Evolutionary conservation across 1,284 basidiomycete species (phyloP).

Genomic region (Leccinum insigne): DNA sequence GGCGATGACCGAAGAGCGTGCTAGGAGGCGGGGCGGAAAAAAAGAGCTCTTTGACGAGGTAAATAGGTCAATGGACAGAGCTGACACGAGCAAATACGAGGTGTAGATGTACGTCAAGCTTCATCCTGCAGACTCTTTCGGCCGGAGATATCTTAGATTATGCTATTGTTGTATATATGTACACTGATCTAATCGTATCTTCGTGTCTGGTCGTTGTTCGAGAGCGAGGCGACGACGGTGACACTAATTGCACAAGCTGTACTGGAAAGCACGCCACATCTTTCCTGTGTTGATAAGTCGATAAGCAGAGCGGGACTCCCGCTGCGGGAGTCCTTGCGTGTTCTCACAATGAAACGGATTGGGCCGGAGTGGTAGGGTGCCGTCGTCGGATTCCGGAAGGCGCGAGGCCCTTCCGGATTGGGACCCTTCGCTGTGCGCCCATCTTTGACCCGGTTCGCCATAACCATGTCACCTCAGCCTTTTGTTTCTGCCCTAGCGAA

Average conservation of each 20-base stretch:
- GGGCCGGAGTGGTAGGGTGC: not conserved
- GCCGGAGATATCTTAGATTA: constrained; percentile 26
- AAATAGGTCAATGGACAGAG: not conserved
- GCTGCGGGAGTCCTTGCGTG: not conserved
- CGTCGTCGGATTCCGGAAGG: too few species aligned
- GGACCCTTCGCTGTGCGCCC: too few species aligned
- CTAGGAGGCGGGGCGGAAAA: constrained; percentile 52
- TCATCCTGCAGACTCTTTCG: not conserved
- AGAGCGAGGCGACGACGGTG: not conserved
- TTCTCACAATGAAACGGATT: not conserved
- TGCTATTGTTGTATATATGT: constrained; percentile 24
- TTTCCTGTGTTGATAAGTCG: not conserved
- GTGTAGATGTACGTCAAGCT: not conserved
- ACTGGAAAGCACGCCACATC: not conserved
- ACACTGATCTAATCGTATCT: constrained; percentile 17
- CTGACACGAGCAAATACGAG: not conserved
- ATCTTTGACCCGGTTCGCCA: not conserved
- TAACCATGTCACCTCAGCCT: constrained; percentile 14
- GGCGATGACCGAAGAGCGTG: constrained; percentile 68
- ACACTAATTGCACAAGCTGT: not conserved
- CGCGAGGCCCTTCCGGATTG: too few species aligned
- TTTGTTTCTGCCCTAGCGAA: constrained; percentile 41
- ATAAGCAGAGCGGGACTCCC: not conserved
- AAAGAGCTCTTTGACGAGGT: constrained; percentile 23
- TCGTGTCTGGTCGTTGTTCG: not conserved